These are phyloP conservation scores for Alternaria incomplexa DNA, from an alignment of 2,329 filamentous ascomycete genomes.

Conservation along the genomic window DNA sequence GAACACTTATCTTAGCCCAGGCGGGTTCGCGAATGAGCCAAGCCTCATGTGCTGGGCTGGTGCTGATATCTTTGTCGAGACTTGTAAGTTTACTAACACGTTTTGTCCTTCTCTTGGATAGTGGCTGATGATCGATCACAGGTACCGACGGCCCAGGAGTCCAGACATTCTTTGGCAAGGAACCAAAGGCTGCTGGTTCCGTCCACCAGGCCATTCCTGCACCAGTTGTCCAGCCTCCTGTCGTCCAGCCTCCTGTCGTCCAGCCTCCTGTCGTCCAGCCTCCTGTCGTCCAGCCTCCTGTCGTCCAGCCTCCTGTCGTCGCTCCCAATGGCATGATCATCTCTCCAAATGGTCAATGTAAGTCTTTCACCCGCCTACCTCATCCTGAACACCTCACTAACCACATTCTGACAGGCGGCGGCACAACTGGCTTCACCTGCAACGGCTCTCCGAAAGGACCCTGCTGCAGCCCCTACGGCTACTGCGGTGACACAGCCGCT, in stretches of 20 bases:
- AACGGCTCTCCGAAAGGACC: not conserved
- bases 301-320: not conserved
- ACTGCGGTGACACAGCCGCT: conserved; percentile 10
- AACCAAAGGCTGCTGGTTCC: not conserved
- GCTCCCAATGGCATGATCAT: not conserved
- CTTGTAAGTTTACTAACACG: conserved; percentile 21
- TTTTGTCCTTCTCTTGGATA: no score
- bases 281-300: no score
- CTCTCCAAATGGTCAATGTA: not conserved
- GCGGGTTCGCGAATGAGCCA: conserved; percentile 25
- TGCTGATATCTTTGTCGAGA: conserved; percentile 25
- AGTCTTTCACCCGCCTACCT: not conserved
- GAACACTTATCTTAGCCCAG: conserved; percentile 22
- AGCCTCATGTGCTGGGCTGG: conserved; percentile 21
- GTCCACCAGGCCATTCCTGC: not conserved
- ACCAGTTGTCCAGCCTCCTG: not conserved
- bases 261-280: no score
- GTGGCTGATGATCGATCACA: not conserved
- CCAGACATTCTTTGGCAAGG: conserved; percentile 2
- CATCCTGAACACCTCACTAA: not conserved
- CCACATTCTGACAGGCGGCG: not conserved
- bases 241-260: not conserved
- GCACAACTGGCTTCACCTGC: not conserved
- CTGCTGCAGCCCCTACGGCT: conserved; percentile 10
- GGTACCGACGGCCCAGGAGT: conserved; percentile 17